These are phyloP conservation scores for Aspergillus steynii DNA, from an alignment of 495 filamentous ascomycete species.

Conservation along the genomic window DNA sequence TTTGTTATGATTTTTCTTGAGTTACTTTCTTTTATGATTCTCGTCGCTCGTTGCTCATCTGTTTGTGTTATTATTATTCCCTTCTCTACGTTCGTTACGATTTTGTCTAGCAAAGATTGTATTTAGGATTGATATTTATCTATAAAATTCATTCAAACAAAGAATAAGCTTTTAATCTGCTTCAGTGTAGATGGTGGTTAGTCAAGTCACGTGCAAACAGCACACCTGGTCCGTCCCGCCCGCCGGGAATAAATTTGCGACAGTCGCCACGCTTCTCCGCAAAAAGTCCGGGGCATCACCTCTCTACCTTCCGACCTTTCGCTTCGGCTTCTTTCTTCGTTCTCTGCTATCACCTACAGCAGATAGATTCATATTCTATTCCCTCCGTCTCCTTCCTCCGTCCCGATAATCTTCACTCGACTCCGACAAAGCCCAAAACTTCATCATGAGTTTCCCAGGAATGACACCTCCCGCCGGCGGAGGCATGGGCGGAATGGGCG, in stretches of 20 bases:
- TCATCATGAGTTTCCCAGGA: slow-evolving; percentile 48
- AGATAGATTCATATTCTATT: too few species aligned
- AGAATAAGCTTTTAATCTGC: background rate
- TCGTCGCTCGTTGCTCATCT: slow-evolving; percentile 1
- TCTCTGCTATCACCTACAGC: too few species aligned
- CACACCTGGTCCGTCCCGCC: slow-evolving; percentile 14
- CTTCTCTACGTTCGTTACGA: background rate
- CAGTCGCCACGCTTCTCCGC: slow-evolving; percentile 30
- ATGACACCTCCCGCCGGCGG: slow-evolving; percentile 25
- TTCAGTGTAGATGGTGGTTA: background rate
- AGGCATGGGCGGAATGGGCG: slow-evolving; percentile 19
- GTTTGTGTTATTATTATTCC: background rate
- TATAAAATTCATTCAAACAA: background rate
- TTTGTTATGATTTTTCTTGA: slow-evolving; percentile 13
- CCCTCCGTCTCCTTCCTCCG: background rate
- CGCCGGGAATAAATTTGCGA: slow-evolving; percentile 38
- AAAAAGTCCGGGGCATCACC: slow-evolving; percentile 29
- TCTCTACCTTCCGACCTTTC: slow-evolving; percentile 5
- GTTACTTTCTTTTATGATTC: slow-evolving; percentile 3
- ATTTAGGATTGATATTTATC: background rate
- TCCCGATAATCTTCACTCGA: too few species aligned
- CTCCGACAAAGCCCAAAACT: background rate
- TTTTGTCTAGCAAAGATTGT: background rate
- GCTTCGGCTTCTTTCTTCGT: background rate
- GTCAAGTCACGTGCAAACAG: slow-evolving; percentile 25